A percentile compares a stretch with the other conserved stretches of the same genome.
phyloP scores from a whole-genome alignment of 805 yeast species.

The Starmerella bacillaris region DNA sequence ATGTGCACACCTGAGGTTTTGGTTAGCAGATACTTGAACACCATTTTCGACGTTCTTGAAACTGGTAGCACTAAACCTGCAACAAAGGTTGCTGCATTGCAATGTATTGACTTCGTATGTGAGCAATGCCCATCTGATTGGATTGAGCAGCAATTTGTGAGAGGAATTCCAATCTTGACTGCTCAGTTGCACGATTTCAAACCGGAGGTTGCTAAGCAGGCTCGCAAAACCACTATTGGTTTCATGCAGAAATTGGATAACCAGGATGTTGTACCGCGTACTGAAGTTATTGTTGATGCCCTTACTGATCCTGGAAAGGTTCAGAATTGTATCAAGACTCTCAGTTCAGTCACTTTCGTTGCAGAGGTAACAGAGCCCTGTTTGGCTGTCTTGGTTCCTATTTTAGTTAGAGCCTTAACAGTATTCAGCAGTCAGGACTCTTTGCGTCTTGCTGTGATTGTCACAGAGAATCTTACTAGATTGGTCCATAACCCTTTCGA shows the following conservation, averaged over 20 bases:
- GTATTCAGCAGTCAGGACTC: conserved; percentile 87
- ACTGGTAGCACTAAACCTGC: conserved; percentile 85
- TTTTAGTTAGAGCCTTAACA: conserved; percentile 71
- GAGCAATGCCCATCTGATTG: conserved; percentile 72
- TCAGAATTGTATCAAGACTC: conserved; percentile 70
- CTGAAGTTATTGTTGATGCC: conserved; percentile 68
- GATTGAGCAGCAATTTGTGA: conserved; percentile 62
- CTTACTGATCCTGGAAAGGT: conserved; percentile 80
- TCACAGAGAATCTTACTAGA: conserved; percentile 87
- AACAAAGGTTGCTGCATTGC: conserved; percentile 64
- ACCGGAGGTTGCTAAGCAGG: conserved; percentile 83
- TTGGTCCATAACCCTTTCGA: conserved; percentile 85
- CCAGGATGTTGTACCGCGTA: conserved; percentile 75
- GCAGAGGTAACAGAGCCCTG: conserved; percentile 98
- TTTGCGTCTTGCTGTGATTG: conserved; percentile 89
- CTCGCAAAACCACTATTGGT: conserved; percentile 47
- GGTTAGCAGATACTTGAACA: conserved; percentile 49
- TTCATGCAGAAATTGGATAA: conserved; percentile 77
- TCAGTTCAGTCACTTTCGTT: conserved; percentile 87
- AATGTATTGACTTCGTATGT: conserved; percentile 50
- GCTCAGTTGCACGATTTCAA: conserved; percentile 88
- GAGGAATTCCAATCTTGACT: conserved; percentile 66
- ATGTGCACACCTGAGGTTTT: conserved; percentile 62
- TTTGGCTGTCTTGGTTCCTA: conserved; percentile 75
- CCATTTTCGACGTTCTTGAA: conserved; percentile 39